Evolutionary conservation across 495 filamentous ascomycete genomes (phyloP), one percentile per base, ranked within the genome.

Genomic region (Geopyxis carbonaria): DNA sequence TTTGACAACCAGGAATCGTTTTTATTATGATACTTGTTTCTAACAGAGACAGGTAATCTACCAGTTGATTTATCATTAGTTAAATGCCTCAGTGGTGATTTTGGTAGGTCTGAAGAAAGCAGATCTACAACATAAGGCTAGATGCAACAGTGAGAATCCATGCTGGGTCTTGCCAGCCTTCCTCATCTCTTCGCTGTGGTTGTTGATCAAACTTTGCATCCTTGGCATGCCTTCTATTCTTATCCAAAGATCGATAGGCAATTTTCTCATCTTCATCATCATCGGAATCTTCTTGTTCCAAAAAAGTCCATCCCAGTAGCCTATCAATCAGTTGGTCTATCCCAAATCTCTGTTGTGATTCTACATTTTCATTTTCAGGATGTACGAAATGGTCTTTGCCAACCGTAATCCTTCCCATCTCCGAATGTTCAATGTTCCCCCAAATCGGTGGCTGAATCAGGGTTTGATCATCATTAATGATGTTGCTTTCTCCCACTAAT

Each of bases 71-170:
- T n/a, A n/a, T n/a, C n/a, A n/a, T n/a, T n/a, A n/a, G n/a, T n/a
- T n/a, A n/a, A n/a, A n/a, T n/a, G n/a, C n/a, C n/a, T n/a, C n/a
- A n/a, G n/a, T n/a, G n/a, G n/a, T n/a, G n/a, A n/a, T n/a, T n/a
- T n/a, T n/a, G n/a, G n/a, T n/a, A n/a, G n/a, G n/a, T n/a, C n/a
- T n/a, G n/a, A n/a, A n/a, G n/a, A n/a, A n/a, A n/a, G n/a, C n/a
- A n/a, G n/a, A n/a, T n/a, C n/a, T n/a, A n/a, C n/a, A 23, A 9
- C 22, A 91, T 57, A 15, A 80, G 73, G 44, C 75, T 80, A 24
- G 72, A 76, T 16, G 80, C 76, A 34, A 86, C 72, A 32, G 72
- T 75, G 34, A 92, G 61, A 43, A 93, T 59, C 85, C 82, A 93
- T 19, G 76, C 69, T 24, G 80, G 84, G 62, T 92, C 85, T 43